phyloP scores from a whole-genome alignment of 2,329 filamentous ascomycete species.

The Claviceps lovelessii region DNA sequence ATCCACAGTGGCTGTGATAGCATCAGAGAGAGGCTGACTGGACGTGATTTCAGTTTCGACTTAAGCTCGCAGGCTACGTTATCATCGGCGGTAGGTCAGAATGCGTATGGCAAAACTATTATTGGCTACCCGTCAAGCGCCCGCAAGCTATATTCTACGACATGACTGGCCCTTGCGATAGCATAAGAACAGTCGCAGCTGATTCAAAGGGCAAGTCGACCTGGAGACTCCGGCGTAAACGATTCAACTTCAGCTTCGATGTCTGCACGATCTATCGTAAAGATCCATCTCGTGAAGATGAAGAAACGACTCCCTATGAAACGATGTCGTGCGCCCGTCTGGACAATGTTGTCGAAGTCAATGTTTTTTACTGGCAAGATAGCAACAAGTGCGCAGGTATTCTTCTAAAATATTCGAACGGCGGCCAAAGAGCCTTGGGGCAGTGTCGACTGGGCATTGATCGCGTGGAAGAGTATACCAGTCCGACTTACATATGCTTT shows the following conservation, averaged over 20 bases:
- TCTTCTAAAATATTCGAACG: background rate
- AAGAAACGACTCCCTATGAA: too few species aligned
- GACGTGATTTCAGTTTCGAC: background rate
- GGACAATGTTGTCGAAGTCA: background rate
- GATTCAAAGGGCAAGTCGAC: background rate
- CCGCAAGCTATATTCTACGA: background rate
- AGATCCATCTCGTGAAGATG: too few species aligned
- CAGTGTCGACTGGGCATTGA: background rate
- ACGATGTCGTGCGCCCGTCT: background rate
- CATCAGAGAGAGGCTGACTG: background rate
- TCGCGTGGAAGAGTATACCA: background rate
- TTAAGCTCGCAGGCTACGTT: background rate
- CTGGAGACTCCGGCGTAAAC: background rate
- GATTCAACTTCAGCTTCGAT: background rate
- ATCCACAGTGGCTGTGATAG: background rate
- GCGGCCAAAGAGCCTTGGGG: background rate
- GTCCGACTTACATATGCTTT: background rate
- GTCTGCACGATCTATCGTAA: background rate
- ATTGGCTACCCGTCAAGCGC: background rate
- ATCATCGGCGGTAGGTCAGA: background rate
- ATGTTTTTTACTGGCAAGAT: background rate
- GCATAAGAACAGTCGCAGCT: background rate
- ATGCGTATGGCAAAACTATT: background rate
- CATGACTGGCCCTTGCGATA: background rate
- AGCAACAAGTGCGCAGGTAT: background rate